Conservation (phyloP, 2,329 filamentous ascomycete genomes). For the Verticillium albo-atrum region DNA sequence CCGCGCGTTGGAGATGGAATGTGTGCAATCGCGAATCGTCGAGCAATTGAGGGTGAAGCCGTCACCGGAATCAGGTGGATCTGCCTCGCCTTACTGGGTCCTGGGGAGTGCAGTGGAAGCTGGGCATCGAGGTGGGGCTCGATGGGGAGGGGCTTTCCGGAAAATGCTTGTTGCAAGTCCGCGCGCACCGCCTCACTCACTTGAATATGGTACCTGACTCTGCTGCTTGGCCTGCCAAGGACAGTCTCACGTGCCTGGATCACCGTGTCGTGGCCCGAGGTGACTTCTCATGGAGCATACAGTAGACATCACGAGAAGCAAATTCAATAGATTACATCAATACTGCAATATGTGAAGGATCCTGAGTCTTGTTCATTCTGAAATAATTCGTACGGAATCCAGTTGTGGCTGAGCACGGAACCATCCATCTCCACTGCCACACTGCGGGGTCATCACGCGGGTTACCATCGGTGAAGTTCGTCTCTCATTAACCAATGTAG, state of each 20-base stretch:
- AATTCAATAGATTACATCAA: too few relatives aligned
- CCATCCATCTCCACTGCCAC: background rate
- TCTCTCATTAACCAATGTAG: too few relatives aligned
- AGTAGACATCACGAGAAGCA: too few relatives aligned
- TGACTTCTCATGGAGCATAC: too few relatives aligned
- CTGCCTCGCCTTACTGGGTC: background rate
- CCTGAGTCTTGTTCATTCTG: too few relatives aligned
- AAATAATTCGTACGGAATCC: too few relatives aligned
- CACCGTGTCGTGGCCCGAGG: too few relatives aligned
- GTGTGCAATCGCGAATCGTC: background rate
- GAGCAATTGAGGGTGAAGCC: background rate
- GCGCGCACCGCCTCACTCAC: background rate
- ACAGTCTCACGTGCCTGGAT: too few relatives aligned
- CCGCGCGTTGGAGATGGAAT: background rate
- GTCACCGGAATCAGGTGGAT: background rate
- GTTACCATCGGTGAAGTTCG: too few relatives aligned
- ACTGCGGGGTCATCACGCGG: background rate
- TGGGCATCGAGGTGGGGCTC: background rate
- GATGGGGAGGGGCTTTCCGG: background rate
- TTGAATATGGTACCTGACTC: too few relatives aligned
- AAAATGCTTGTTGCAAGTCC: background rate
- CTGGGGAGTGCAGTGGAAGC: background rate
- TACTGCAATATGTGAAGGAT: too few relatives aligned
- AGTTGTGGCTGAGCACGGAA: background rate
- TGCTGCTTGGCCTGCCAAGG: too few relatives aligned